A percentile compares a stretch with the other conserved stretches of the same genome.
Evolutionary conservation across 805 yeast genomes (phyloP).

Genomic region (Hanseniaspora thailandica): DNA sequence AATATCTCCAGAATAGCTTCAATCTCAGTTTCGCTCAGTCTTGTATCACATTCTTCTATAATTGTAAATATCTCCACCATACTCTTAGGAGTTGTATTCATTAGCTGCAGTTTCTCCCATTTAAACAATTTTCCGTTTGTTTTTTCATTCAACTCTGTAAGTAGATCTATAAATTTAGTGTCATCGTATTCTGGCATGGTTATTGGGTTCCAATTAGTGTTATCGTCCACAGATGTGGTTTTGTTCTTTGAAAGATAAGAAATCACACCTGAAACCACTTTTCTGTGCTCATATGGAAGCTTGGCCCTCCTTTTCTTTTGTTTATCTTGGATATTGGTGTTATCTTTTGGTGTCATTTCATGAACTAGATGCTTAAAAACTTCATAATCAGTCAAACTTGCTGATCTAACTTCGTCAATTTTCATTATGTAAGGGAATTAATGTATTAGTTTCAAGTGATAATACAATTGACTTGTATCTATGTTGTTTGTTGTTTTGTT

Average conservation of each 20-base stretch:
- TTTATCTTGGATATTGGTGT: conserved; percentile 23
- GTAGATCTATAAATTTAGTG: conserved; percentile 25
- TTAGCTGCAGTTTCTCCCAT: conserved; percentile 71
- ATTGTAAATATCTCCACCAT: conserved; percentile 68
- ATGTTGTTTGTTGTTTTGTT: no score
- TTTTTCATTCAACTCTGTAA: conserved; percentile 20
- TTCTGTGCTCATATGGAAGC: conserved; percentile 21
- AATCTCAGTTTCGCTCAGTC: conserved; percentile 61
- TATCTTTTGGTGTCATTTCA: conserved; percentile 31
- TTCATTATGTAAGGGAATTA: conserved; percentile 33
- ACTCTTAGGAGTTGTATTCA: conserved; percentile 68
- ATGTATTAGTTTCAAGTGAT: no score
- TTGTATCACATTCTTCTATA: conserved; percentile 83
- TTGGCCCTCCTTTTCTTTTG: conserved; percentile 14
- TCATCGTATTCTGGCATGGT: conserved; percentile 20
- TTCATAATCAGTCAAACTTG: conserved; percentile 48
- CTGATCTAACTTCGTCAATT: conserved; percentile 38
- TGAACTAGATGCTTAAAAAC: conserved; percentile 36
- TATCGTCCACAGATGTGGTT: conserved; percentile 7
- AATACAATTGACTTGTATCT: no score
- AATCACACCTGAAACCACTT: conserved; percentile 29
- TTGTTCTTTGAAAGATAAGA: conserved; percentile 21
- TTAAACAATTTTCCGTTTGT: conserved; percentile 44
- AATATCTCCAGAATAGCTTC: conserved; percentile 48
- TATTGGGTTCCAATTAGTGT: conserved; percentile 12